Conservation (phyloP, 192 early-diverging fungal genomes). For the Coemansia umbellata region DNA sequence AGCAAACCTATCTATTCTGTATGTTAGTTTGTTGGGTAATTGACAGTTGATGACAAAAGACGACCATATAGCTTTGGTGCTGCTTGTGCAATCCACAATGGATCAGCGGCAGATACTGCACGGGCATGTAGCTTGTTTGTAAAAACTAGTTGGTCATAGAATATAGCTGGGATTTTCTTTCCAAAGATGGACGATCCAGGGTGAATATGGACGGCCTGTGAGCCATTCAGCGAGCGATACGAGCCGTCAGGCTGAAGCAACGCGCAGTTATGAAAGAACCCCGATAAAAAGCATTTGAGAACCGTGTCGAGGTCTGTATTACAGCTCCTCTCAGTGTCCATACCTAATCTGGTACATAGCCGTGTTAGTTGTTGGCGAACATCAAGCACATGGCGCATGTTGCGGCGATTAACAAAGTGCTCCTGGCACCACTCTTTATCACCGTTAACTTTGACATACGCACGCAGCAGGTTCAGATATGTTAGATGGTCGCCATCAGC, state of each 20-base stretch:
- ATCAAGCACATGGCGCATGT: slow-evolving; percentile 83
- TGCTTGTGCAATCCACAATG: slow-evolving; percentile 74
- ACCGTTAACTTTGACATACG: slow-evolving; percentile 72
- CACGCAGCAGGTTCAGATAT: slow-evolving; percentile 75
- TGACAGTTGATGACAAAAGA: not conserved
- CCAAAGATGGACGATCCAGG: slow-evolving; percentile 83
- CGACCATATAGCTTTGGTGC: slow-evolving; percentile 72
- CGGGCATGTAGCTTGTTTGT: slow-evolving; percentile 89
- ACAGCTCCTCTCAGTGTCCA: slow-evolving; percentile 61
- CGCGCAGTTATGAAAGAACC: slow-evolving; percentile 89
- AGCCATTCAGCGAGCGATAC: slow-evolving; percentile 61
- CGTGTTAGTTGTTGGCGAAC: slow-evolving; percentile 81
- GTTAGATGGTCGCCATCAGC: slow-evolving; percentile 94
- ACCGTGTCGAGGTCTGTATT: slow-evolving; percentile 72
- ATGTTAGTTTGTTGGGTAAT: too few relatives aligned
- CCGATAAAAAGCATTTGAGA: slow-evolving; percentile 80
- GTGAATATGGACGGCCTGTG: slow-evolving; percentile 79
- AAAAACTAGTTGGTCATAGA: slow-evolving; percentile 89
- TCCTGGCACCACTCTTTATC: slow-evolving; percentile 85
- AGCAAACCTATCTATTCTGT: too few relatives aligned
- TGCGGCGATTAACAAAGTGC: slow-evolving; percentile 86
- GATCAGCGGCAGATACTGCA: slow-evolving; percentile 74
- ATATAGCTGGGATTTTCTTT: slow-evolving; percentile 70
- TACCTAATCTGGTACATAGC: slow-evolving; percentile 67
- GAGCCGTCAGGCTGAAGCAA: slow-evolving; percentile 81